Evolutionary conservation across 768 basidiomycete species (phyloP), one percentile per base, ranked within the genome.

Genomic region (Hypsizygus marmoreus): DNA sequence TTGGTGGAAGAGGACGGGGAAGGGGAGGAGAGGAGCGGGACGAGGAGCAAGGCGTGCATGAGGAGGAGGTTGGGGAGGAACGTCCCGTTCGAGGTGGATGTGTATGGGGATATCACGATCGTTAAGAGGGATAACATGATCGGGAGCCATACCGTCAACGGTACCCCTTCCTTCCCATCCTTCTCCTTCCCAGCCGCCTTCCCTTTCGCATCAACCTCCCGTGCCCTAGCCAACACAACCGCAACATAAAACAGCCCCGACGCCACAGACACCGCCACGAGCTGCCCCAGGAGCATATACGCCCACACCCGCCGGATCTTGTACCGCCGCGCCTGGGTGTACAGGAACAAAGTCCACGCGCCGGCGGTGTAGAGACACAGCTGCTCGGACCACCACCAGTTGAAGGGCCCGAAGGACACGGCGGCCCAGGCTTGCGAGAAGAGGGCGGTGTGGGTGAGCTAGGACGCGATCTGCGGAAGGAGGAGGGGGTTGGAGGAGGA

Each of bases 331-430:
- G 76, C 77, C 71, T 13, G 5, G 26, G 28, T 35, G n/a, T 33
- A 30, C 28, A 85, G 55, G 47, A 82, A 75, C 1, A 77, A 59
- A 0, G 80, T 80, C 75, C 80, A 80, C 12, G 73, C 66, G 1
- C 81, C 79, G 5, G 72, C 76, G 4, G 83, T 82, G 65, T 73
- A 84, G 16, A 80, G 54, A 57, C 81, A 84, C 11, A 84, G 61
- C 56, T 84, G 80, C 59, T 83, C 77, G 51, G 78, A 80, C 81
- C 83, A 84, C 84, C 83, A 86, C 83, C 83, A 86, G 37, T 76
- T 79, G 33, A 72, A 47, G 0, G 69, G 63, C 23, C 72, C 70
- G 16, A 60, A 67, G 56, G 75, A 80, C 6, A 73, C 73, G 26
- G 62, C 51, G 10, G 61, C 59, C 74, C 74, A 75, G 7, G 83